phyloP scores from a whole-genome alignment of 805 yeast genomes.

The Ogataea angusta region DNA sequence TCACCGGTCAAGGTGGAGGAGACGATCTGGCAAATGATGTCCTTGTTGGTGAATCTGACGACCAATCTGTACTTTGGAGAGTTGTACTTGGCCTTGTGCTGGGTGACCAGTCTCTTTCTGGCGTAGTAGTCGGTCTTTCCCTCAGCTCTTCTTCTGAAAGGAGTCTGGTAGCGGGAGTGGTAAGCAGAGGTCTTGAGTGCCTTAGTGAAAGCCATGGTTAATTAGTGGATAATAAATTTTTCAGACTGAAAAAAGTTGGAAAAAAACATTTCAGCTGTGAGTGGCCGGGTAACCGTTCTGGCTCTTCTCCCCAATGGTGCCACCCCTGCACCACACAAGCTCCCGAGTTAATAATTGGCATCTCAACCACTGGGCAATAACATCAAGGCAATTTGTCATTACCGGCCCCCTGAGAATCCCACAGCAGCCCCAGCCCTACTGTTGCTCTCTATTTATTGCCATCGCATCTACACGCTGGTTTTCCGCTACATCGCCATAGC shows the following conservation, averaged over 20 bases:
- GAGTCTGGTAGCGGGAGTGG: conserved; percentile 99
- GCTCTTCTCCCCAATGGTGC: not conserved
- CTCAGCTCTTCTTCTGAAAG: conserved; percentile 99
- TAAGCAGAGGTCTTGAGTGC: conserved; percentile 81
- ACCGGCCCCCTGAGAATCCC: not conserved
- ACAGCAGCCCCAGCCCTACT: not conserved
- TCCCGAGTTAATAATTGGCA: not conserved
- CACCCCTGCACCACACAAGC: conserved; percentile 6
- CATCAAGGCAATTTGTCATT: not conserved
- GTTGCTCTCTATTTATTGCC: not conserved
- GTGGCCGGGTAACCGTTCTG: conserved; percentile 15
- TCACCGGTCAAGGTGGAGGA: conserved; percentile 98
- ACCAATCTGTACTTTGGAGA: conserved; percentile 99
- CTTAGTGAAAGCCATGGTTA: conserved; percentile 74
- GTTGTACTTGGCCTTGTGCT: conserved; percentile 99
- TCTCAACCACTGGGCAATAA: not conserved
- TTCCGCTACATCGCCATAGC: not conserved
- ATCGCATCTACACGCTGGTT: not conserved
- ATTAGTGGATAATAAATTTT: conserved; percentile 4
- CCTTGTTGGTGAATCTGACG: conserved; percentile 99
- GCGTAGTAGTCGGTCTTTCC: conserved; percentile 99
- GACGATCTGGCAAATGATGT: conserved; percentile 95
- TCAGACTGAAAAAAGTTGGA: conserved; percentile 4
- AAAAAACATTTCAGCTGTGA: conserved; percentile 6
- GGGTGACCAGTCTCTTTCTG: conserved; percentile 99